A percentile compares a stretch with the other conserved stretches of the same genome.
These are phyloP conservation scores for Agaricales sp. DNA, from an alignment of 1,284 basidiomycete genomes.

Conservation along the genomic window DNA sequence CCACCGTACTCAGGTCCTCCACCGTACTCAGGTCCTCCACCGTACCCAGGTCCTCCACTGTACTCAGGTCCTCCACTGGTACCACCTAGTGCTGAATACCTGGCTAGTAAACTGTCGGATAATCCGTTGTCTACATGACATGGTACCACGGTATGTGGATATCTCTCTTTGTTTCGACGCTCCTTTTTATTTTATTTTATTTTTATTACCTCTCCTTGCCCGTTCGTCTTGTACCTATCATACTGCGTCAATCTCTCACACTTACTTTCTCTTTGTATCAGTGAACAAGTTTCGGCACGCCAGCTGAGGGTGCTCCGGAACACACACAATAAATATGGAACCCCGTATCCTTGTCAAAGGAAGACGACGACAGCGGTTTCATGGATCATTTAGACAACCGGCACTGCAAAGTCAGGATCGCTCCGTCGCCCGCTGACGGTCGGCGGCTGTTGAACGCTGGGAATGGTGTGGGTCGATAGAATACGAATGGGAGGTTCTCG, in stretches of 20 bases:
- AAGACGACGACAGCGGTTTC: conserved; percentile 22
- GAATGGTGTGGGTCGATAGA: too few relatives aligned
- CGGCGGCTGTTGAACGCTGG: not conserved
- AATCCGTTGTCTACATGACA: conserved; percentile 54
- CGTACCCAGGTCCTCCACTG: too few relatives aligned
- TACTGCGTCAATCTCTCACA: not conserved
- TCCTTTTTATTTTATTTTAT: not conserved
- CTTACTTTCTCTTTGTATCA: conserved; percentile 15
- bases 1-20: too few relatives aligned
- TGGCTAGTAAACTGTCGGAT: conserved; percentile 39
- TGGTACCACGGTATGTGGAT: conserved; percentile 50
- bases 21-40: too few relatives aligned
- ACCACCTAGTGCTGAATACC: conserved; percentile 50
- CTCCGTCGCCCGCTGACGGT: not conserved
- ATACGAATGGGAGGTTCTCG: not conserved
- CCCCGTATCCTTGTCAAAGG: conserved; percentile 22
- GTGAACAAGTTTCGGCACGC: conserved; percentile 24
- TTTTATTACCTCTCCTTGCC: conserved; percentile 1
- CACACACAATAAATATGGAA: conserved; percentile 37
- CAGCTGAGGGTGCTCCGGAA: conserved; percentile 19
- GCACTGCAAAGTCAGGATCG: not conserved
- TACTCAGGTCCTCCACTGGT: too few relatives aligned
- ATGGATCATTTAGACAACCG: conserved; percentile 14
- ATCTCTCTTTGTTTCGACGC: too few relatives aligned
- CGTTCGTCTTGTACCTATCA: not conserved